These are phyloP conservation scores for Pichia membranifaciens DNA, from an alignment of 805 yeast species.

Conservation along the genomic window DNA sequence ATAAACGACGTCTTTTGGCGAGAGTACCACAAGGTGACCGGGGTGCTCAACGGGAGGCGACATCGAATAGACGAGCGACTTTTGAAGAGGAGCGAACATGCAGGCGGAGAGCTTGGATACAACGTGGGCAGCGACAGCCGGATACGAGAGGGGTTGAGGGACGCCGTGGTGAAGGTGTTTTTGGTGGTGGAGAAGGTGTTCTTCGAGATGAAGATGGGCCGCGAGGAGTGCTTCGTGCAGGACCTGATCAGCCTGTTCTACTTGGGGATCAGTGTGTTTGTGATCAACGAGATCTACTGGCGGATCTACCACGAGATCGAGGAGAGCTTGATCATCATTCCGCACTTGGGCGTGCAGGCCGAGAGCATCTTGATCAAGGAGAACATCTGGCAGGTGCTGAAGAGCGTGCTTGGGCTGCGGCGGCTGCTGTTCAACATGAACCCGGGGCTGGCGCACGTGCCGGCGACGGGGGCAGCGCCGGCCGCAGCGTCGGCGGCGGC, in stretches of 20 bases:
- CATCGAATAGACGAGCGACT: not conserved
- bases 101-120: not conserved
- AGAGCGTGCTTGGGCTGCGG: not conserved
- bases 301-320: constrained; percentile 32
- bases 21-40: not conserved
- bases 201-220: not conserved
- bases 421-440: not conserved
- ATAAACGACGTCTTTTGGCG: not conserved
- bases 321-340: constrained; percentile 41
- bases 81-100: not conserved
- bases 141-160: too few relatives aligned
- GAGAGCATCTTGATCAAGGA: constrained; percentile 31
- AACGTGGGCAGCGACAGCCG: not conserved
- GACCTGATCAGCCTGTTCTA: constrained; percentile 10
- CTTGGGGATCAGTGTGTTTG: constrained; percentile 14
- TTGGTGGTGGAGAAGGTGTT: not conserved
- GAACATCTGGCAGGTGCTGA: constrained; percentile 8
- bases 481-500: too few relatives aligned
- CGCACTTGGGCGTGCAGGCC: constrained; percentile 43
- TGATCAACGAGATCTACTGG: constrained; percentile 20
- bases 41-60: not conserved
- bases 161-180: too few relatives aligned
- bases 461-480: not conserved
- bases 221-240: not conserved
- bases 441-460: not conserved